These are phyloP conservation scores for Coleophoma crateriformis DNA, from an alignment of 2,329 filamentous ascomycete genomes.

Conservation along the genomic window DNA sequence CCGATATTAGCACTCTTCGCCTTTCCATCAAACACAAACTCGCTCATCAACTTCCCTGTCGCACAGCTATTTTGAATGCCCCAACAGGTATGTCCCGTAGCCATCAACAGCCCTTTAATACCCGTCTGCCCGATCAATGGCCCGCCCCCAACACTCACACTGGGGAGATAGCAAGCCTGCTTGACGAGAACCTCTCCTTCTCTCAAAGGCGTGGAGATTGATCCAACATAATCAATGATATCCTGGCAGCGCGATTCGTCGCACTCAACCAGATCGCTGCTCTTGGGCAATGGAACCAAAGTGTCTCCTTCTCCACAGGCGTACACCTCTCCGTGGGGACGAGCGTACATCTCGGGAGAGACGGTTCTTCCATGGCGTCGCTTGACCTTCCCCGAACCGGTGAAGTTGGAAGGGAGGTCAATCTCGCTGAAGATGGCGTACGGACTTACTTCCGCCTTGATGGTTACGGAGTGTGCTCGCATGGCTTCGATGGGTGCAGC, in stretches of 20 bases:
- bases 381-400: conserved; percentile 41
- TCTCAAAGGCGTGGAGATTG: conserved; percentile 60
- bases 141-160: conserved; percentile 40
- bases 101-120: conserved; percentile 70
- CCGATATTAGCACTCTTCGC: conserved; percentile 63
- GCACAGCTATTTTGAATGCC: conserved; percentile 93
- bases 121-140: conserved; percentile 75
- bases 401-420: conserved; percentile 60
- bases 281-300: conserved; percentile 66
- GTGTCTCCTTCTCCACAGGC: conserved; percentile 87
- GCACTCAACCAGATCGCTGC: conserved; percentile 68
- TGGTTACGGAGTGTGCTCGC: conserved; percentile 61
- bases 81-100: conserved; percentile 94
- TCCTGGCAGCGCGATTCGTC: conserved; percentile 79
- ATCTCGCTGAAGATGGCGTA: conserved; percentile 88
- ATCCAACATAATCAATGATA: conserved; percentile 70
- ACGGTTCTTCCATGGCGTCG: conserved; percentile 56
- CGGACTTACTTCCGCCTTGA: conserved; percentile 58
- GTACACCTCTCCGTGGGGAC: conserved; percentile 85
- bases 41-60: conserved; percentile 76
- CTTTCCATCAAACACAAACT: conserved; percentile 69
- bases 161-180: conserved; percentile 90
- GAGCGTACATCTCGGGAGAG: conserved; percentile 88
- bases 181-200: conserved; percentile 64
- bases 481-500: conserved; percentile 51